Evolutionary conservation across 2,329 filamentous ascomycete species (phyloP), one percentile per base, ranked within the genome.

Genomic region (Cadophora luteo-olivacea): DNA sequence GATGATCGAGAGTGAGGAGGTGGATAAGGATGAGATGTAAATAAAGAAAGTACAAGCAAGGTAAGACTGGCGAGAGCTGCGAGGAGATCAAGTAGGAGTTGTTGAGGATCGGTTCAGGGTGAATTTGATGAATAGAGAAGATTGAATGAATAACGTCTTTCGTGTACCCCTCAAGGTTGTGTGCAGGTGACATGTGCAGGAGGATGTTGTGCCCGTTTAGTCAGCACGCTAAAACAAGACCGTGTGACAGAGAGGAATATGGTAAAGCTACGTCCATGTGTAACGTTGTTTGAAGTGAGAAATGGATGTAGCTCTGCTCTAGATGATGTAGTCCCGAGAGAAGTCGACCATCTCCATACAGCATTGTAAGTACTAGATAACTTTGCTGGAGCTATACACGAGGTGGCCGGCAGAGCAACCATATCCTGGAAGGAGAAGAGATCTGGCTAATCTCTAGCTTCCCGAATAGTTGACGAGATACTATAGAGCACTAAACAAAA

Each of bases 1-100:
- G 48, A 83, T 83, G 78, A 71, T 81, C 14, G 51, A 64, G 22
- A 68, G 63, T 19, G 69, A 72, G 22, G 72, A 73, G 25, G 29
- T 29, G 29, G 68, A 57, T 49, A 70, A 62, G 61, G 65, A 72
- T 55, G 73, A 76, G 69, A 73, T 74, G 62, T 75, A 73, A 57
- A n/a, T 49, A 22, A 14, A 29, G 3, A 29, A 11, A 14, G 1
- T 3, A 49, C 5, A 14, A 12, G 6, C 45, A 22, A 29, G 24
- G 33, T 19, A 33, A 16, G 48, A 24, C 7, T 24, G 29, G 11
- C 22, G 36, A 41, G 51, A 32, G 5, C 22, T 16, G 8, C 4
- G 14, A 22, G 19, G 48, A 36, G 48, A 19, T 29, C 19, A 3
- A 41, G 33, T 48, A 32, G 41, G 32, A 16, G 19, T 2, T 4